Conservation (phyloP, 140 eudicot species). For the Stevia rebaudiana region DNA sequence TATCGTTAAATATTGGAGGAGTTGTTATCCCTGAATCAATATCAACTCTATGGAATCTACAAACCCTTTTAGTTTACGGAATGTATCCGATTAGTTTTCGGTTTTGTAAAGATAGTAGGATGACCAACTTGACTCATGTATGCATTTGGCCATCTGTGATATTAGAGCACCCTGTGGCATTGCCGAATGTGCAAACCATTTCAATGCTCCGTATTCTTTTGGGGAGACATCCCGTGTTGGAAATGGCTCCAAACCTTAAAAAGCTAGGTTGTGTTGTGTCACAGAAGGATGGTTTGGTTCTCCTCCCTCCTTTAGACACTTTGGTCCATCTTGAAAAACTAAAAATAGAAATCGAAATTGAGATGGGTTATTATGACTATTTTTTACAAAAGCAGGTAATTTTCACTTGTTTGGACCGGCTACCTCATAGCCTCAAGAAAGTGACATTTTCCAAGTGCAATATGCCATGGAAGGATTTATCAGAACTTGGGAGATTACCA, state of each 20-base stretch:
- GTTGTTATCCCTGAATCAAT: constrained; percentile 16
- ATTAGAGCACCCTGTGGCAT: constrained; percentile 3
- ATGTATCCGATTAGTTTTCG: neutral
- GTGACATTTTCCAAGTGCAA: no score
- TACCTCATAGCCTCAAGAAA: no score
- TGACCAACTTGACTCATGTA: constrained; percentile 19
- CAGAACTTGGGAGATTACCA: no score
- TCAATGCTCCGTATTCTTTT: constrained; percentile 14
- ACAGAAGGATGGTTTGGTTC: neutral
- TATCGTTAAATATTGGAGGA: neutral
- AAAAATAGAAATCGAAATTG: neutral
- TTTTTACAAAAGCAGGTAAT: no score
- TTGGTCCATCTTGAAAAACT: constrained; percentile 17
- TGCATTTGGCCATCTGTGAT: constrained; percentile 2
- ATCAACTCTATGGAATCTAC: no score
- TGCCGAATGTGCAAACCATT: constrained; percentile 5
- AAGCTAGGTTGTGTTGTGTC: constrained; percentile 12
- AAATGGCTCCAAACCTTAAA: constrained; percentile 19
- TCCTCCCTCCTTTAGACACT: no score
- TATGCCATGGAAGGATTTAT: no score
- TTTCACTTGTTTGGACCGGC: no score
- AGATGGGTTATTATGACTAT: neutral
- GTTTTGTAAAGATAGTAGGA: constrained; percentile 10
- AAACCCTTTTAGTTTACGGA: constrained; percentile 17
- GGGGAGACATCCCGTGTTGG: constrained; percentile 18